Conservation (phyloP, 179 eudicot species). For the Amaranthus tricolor region DNA sequence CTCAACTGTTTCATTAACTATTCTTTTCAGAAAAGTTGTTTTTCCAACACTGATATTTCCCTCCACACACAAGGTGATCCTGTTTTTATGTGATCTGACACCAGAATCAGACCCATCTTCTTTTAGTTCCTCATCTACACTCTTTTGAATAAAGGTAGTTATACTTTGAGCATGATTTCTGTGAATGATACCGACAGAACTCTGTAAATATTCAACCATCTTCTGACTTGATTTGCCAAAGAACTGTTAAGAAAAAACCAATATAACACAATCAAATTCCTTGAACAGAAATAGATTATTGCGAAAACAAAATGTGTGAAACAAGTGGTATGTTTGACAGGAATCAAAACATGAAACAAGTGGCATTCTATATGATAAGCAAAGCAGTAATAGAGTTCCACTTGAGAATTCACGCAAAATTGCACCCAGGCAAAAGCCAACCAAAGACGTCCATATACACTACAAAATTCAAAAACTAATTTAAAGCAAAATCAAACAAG, state of each 20-base stretch:
- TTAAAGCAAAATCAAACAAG: background rate
- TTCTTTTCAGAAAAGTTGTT: slow-evolving; percentile 86
- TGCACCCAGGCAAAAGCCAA: background rate
- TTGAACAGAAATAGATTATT: background rate
- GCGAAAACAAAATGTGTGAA: background rate
- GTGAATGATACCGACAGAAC: slow-evolving; percentile 90
- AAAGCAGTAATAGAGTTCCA: background rate
- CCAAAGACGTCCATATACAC: background rate
- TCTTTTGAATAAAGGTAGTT: slow-evolving; percentile 69
- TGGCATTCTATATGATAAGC: background rate
- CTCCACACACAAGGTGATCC: slow-evolving; percentile 90
- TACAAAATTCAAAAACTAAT: background rate
- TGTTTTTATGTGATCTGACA: slow-evolving; percentile 48
- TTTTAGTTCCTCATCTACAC: slow-evolving; percentile 79
- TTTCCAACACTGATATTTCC: slow-evolving; percentile 99
- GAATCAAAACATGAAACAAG: background rate
- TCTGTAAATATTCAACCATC: slow-evolving; percentile 85
- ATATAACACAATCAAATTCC: background rate
- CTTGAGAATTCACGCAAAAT: background rate
- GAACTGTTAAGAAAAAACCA: slow-evolving; percentile 48
- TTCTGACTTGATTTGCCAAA: slow-evolving; percentile 67
- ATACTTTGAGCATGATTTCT: slow-evolving; percentile 94
- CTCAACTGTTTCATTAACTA: slow-evolving; percentile 93
- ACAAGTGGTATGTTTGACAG: too few relatives aligned
- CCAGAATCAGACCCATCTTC: slow-evolving; percentile 45